Evolutionary conservation across 306 rosid species (phyloP), one percentile per base, ranked within the genome.

Genomic region (Prunus davidiana): DNA sequence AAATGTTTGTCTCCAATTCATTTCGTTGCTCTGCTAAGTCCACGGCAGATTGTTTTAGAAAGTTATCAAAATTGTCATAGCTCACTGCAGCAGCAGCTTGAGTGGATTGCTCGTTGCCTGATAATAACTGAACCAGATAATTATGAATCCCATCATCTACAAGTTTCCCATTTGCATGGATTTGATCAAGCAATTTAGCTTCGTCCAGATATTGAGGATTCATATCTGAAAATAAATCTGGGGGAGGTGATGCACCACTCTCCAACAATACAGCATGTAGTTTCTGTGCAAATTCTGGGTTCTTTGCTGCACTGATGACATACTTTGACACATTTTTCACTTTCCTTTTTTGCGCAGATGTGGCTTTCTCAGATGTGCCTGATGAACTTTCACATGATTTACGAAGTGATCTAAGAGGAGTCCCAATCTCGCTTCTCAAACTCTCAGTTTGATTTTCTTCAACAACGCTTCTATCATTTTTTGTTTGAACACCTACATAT

Each of bases 191-290:
- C 66, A 57, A 77, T 75, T 79, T 84, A 11, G 79, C 80, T 82
- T 77, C 85, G 75, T 83, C 84, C 62, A 66, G 78, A 71, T 84
- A 87, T 34, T 78, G 91, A 38, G 91, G 52, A 76, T 86, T 89
- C 74, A 91, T 88, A 83, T 91, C 88, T 34, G 93, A 82, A 88
- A 91, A 93, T 69, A 93, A 88, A 84, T 91, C 98, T 56, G 94
- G 89, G 64, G 97, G 97, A 84, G 96, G 99, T 34, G 92, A 84
- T 28, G 98, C 99, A 27, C 96, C 97, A 71, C 93, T 92, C 85
- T 92, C 99, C 87, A 91, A 84, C 78, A 89, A 85, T 79, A 96
- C 95, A 55, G 87, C 91, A 78, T 88, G 98, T 55, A 92, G 84
- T 78, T 91, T 92, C 85, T 91, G 92, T 62, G 96, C 96, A 81